phyloP scores from a whole-genome alignment of 257 asterid species.

The Osmanthus fragrans region DNA sequence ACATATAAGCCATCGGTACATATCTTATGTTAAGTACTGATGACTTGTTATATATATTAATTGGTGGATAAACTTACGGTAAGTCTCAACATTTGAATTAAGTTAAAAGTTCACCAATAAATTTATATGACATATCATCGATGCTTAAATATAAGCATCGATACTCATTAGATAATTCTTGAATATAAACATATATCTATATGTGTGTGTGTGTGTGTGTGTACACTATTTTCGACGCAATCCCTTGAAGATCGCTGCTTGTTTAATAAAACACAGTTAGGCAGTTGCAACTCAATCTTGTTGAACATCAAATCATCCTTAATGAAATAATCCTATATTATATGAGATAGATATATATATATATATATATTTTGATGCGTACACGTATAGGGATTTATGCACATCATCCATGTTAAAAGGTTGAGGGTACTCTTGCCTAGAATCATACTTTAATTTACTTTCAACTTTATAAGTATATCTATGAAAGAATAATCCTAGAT shows the following conservation, averaged over 20 bases:
- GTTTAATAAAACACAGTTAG: not conserved
- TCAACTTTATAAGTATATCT: not conserved
- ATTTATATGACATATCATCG: too few relatives aligned
- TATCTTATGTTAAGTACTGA: too few relatives aligned
- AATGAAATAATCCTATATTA: not conserved
- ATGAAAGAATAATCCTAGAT: not conserved
- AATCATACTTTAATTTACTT: not conserved
- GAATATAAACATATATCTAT: not conserved
- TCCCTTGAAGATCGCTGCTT: constrained; percentile 1
- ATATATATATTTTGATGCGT: not conserved
- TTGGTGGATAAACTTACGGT: too few relatives aligned
- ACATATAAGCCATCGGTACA: too few relatives aligned
- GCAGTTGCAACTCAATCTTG: not conserved
- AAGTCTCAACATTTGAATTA: too few relatives aligned
- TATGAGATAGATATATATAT: not conserved
- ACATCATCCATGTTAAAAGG: not conserved
- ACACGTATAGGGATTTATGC: not conserved
- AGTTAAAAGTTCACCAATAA: too few relatives aligned
- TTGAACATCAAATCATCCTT: not conserved
- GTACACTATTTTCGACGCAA: not conserved
- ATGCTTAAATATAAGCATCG: too few relatives aligned
- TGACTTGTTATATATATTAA: too few relatives aligned
- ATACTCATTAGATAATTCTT: too few relatives aligned
- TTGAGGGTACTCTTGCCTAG: not conserved
- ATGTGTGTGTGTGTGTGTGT: not conserved